Evolutionary conservation across 345 rosid species (phyloP), one percentile per base, ranked within the genome.

Genomic region (Syzygium aromaticum): DNA sequence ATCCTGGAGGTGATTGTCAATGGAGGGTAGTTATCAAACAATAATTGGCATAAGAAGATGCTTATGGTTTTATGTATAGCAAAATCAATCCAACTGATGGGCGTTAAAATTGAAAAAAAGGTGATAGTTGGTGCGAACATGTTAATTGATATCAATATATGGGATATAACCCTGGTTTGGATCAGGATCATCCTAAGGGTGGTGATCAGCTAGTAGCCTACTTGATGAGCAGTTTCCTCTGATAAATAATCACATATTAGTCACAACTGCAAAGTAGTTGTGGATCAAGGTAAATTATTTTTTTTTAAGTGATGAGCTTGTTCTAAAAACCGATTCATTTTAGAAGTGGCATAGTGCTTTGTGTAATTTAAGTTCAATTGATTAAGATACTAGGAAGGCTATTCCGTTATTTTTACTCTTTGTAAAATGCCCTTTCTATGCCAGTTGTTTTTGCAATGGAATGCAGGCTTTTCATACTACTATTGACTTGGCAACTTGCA

Each of bases 141-240:
- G 10, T 33, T 38, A 38, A 21, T 10, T 73, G 30, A 27, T 25
- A 0, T 59, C 30, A 4, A 59, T 28, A 59, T 25, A 73, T 73
- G 80, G 80, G 80, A 0, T 0, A 10, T 33, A 0, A 73, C 25
- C 0, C 25, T 0, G 2, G 49, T 67, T 30, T 73, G 33, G 25
- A 38, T 38, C 15, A 10, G 80, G 23, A 33, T 73, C 27, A 73
- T 73, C 49, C 43, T 19, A 33, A 73, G 14, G 49, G 80, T 33
- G 49, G 19, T 73, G 80, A 73, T 73, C 14, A 3, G 0, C 25
- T 73, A 0, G 12, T 17, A 19, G 46, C 46, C 80, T 73, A 38
- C 80, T 73, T 73, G 80, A 73, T 73, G 78, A 16, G 78, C 40
- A 64, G 77, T 17, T 64, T 64, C 77, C 15, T 15, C 40, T 15